A percentile compares a stretch with the other conserved stretches of the same genome.
Conservation (phyloP, 108 stramenopile genomes). For the Nitzschia inconspicua region DNA sequence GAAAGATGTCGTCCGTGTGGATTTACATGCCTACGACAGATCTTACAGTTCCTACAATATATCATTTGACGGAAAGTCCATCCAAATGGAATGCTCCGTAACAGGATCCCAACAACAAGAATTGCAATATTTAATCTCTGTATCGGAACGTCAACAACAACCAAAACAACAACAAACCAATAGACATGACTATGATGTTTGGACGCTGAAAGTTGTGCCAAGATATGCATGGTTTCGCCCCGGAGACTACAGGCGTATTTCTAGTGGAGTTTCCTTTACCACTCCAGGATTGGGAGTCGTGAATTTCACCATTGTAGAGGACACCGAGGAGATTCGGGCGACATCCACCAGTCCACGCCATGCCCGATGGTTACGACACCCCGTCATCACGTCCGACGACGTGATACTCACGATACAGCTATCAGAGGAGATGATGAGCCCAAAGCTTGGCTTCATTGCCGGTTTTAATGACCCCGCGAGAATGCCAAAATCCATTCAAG, state of each 20-base stretch:
- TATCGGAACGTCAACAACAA: background rate
- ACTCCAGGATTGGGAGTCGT: background rate
- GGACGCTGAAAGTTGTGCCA: background rate
- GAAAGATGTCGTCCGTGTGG: background rate
- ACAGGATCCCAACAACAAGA: background rate
- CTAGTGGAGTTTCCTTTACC: background rate
- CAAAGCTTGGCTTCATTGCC: too few relatives aligned
- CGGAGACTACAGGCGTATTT: background rate
- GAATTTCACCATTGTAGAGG: background rate
- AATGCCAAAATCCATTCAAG: too few relatives aligned
- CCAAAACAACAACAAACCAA: background rate
- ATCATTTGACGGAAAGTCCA: background rate
- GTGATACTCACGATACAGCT: too few relatives aligned
- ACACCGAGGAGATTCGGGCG: background rate
- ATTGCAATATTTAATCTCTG: background rate
- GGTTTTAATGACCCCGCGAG: too few relatives aligned
- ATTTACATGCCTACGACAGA: background rate
- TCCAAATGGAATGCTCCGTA: background rate
- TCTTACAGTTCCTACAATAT: slow-evolving; percentile 5
- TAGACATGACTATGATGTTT: background rate
- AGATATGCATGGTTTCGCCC: slow-evolving; percentile 12
- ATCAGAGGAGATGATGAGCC: too few relatives aligned
- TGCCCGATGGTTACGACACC: too few relatives aligned
- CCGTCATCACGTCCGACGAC: too few relatives aligned
- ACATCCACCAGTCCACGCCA: background rate